These are phyloP conservation scores for Pneumocystis jirovecii DNA, from an alignment of 1,139 yeast species.

Conservation along the genomic window DNA sequence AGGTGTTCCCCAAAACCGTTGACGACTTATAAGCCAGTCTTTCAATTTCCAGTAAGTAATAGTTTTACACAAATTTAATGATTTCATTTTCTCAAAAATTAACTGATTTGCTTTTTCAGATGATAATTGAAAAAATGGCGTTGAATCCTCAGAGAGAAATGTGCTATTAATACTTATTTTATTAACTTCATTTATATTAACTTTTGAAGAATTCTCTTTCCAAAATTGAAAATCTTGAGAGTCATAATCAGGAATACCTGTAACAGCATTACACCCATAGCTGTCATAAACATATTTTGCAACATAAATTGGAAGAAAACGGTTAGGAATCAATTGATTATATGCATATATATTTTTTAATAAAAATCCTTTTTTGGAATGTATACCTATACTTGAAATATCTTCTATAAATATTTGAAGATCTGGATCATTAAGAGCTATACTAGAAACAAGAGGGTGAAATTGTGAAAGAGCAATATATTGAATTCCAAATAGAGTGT, in stretches of 20 bases:
- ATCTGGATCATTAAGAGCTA: slow-evolving; percentile 26
- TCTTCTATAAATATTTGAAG: slow-evolving; percentile 35
- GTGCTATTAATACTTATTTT: slow-evolving; percentile 30
- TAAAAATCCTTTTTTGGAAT: slow-evolving; percentile 50
- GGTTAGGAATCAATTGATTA: slow-evolving; percentile 40
- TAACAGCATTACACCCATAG: slow-evolving; percentile 86
- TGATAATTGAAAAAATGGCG: slow-evolving; percentile 37
- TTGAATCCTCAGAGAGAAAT: slow-evolving; percentile 34
- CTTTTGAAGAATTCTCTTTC: slow-evolving; percentile 37
- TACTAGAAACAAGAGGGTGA: slow-evolving; percentile 40
- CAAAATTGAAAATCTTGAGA: slow-evolving; percentile 69
- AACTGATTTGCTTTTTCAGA: slow-evolving; percentile 37
- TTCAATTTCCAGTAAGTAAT: slow-evolving; percentile 51
- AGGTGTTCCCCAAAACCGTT: slow-evolving; percentile 97
- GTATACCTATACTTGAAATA: slow-evolving; percentile 29
- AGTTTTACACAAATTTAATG: slow-evolving; percentile 30
- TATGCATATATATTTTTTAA: slow-evolving; percentile 35
- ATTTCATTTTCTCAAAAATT: slow-evolving; percentile 33
- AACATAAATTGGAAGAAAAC: slow-evolving; percentile 56
- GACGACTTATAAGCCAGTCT: slow-evolving; percentile 91
- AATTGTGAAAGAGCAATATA: slow-evolving; percentile 61
- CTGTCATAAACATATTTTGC: slow-evolving; percentile 79
- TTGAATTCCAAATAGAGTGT: slow-evolving; percentile 69
- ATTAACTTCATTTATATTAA: slow-evolving; percentile 20
- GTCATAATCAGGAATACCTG: slow-evolving; percentile 97